Percentiles rank a stretch among this genome's conserved stretches.
Evolutionary conservation across 176 grass and related monocot genomes (phyloP).

Genomic region (Thinopyrum elongatum): DNA sequence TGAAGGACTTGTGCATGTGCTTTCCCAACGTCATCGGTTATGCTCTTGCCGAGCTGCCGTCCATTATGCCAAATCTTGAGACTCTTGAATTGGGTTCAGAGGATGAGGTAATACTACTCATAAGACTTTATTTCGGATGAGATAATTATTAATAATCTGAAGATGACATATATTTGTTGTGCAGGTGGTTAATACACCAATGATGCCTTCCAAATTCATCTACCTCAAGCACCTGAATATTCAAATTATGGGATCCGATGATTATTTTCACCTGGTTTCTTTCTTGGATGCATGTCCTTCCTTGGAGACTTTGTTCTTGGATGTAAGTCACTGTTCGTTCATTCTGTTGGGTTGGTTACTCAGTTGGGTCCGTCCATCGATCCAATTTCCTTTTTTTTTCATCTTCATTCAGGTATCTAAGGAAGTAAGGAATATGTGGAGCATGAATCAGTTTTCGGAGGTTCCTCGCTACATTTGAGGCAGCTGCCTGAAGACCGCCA

Average conservation of each 20-base stretch:
- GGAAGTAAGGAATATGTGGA: too few species aligned
- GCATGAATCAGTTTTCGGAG: not conserved
- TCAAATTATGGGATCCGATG: not conserved
- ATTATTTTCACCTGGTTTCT: not conserved
- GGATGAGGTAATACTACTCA: not conserved
- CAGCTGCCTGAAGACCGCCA: not conserved
- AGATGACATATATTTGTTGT: too few species aligned
- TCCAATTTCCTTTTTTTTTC: too few species aligned
- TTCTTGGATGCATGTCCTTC: not conserved
- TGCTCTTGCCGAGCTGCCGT: not conserved
- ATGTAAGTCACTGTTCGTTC: not conserved
- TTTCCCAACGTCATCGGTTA: not conserved
- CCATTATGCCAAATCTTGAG: not conserved
- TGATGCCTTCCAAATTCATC: not conserved
- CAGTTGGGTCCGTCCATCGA: too few species aligned
- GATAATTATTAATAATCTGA: too few species aligned
- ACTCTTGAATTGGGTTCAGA: not conserved
- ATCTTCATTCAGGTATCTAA: not conserved
- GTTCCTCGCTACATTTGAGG: not conserved
- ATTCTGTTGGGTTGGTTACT: too few species aligned
- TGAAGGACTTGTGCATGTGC: not conserved
- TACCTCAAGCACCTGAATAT: slow-evolving; percentile 10
- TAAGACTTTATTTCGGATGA: not conserved
- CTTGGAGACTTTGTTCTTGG: not conserved
- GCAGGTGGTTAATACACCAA: not conserved